These are phyloP conservation scores for Marasmius sp. DNA, from an alignment of 1,284 basidiomycete genomes.

Conservation along the genomic window DNA sequence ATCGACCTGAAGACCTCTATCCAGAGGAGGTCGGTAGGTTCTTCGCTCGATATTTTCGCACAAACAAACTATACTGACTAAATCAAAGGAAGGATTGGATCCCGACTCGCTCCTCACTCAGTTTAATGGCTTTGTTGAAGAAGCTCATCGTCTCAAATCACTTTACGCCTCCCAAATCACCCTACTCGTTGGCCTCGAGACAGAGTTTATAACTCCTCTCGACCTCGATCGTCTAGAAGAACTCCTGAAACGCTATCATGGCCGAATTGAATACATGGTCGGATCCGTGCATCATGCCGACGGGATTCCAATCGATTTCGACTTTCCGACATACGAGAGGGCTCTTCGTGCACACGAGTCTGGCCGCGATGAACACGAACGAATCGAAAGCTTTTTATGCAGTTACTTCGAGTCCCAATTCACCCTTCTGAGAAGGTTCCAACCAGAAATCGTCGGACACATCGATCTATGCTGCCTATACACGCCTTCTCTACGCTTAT, in stretches of 20 bases:
- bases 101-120: conserved; percentile 49
- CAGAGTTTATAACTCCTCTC: conserved; percentile 78
- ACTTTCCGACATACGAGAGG: conserved; percentile 65
- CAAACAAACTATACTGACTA: conserved; percentile 4
- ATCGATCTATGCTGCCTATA: conserved; percentile 89
- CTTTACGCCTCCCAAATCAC: conserved; percentile 63
- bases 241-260: conserved; percentile 43
- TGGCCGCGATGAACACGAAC: conserved; percentile 20
- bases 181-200: conserved; percentile 90
- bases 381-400: conserved; percentile 51
- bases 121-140: conserved; percentile 69
- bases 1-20: conserved; percentile 80
- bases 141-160: conserved; percentile 75
- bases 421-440: conserved; percentile 64
- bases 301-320: conserved; percentile 92
- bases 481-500: conserved; percentile 56
- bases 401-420: conserved; percentile 86
- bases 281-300: conserved; percentile 94
- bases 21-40: conserved; percentile 84
- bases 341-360: conserved; percentile 49
- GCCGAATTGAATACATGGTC: conserved; percentile 85
- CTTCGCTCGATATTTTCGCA: conserved; percentile 6
- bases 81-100: conserved; percentile 45
- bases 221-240: conserved; percentile 64
- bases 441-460: conserved; percentile 92